These are phyloP conservation scores for Lentinula guzmanii DNA, from an alignment of 768 basidiomycete species.

Conservation along the genomic window DNA sequence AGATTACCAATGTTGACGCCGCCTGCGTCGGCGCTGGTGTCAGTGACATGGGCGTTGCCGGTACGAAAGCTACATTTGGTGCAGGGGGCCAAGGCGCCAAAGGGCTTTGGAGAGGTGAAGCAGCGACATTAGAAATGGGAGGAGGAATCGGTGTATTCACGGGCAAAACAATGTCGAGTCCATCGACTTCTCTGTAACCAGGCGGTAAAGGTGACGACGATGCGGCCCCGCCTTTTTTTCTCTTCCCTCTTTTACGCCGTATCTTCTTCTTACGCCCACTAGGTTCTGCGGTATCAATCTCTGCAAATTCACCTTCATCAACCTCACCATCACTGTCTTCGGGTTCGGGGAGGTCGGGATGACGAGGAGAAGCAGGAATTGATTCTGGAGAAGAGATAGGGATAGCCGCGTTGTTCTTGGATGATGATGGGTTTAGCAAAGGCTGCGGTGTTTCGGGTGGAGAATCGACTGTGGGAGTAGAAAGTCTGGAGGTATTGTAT, in stretches of 20 bases:
- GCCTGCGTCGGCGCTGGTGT: neutral
- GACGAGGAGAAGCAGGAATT: neutral
- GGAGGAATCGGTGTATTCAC: neutral
- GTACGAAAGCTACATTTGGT: neutral
- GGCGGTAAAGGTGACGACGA: neutral
- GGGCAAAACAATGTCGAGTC: neutral
- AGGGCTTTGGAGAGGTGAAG: neutral
- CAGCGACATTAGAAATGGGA: neutral
- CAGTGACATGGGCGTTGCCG: neutral
- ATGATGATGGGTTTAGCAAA: neutral
- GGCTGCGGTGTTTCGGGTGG: neutral
- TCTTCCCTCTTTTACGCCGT: constrained; percentile 13
- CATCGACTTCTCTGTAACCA: neutral
- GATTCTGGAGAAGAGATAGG: neutral
- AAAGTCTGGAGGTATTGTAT: neutral
- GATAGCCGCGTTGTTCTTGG: neutral
- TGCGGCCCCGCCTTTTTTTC: constrained; percentile 13
- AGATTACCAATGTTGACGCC: constrained; percentile 44
- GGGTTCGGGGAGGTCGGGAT: constrained; percentile 16
- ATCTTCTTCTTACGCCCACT: constrained; percentile 14
- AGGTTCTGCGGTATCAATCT: constrained; percentile 18
- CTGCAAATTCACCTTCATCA: constrained; percentile 24
- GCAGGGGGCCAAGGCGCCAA: neutral
- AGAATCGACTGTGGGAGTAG: neutral
- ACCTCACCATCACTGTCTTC: constrained; percentile 29